A percentile compares a stretch with the other conserved stretches of the same genome.
phyloP scores from a whole-genome alignment of 768 basidiomycete species.

The Naganishia antarctica region DNA sequence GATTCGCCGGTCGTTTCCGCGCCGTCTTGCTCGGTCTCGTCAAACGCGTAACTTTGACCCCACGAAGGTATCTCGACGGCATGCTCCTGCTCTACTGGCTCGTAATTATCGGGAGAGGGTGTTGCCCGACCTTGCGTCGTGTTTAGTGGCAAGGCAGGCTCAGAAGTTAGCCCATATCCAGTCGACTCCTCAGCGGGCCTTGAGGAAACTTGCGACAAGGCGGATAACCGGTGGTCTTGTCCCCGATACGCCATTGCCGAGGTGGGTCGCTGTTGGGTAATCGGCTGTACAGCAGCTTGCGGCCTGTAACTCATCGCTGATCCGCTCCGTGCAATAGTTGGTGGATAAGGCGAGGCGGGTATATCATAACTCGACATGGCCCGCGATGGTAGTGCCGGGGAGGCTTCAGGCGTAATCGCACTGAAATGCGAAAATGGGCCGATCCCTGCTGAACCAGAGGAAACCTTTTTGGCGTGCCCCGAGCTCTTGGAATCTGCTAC shows the following conservation, averaged over 20 bases:
- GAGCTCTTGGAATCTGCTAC: conserved; percentile 33
- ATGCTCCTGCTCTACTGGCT: background rate
- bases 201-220: conserved; percentile 7
- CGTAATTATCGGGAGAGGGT: background rate
- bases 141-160: background rate
- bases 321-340: conserved; percentile 59
- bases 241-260: conserved; percentile 23
- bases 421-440: conserved; percentile 93
- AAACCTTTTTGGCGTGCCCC: conserved; percentile 38
- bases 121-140: background rate
- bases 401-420: conserved; percentile 73
- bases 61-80: conserved; percentile 23
- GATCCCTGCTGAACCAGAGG: conserved; percentile 51
- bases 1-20: conserved; percentile 26
- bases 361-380: conserved; percentile 38
- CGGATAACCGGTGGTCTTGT: conserved; percentile 3
- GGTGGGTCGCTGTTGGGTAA: conserved; percentile 53
- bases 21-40: conserved; percentile 4
- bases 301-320: conserved; percentile 64
- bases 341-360: conserved; percentile 22
- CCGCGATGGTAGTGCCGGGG: conserved; percentile 34
- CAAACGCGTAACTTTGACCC: conserved; percentile 28
- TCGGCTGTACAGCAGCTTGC: conserved; percentile 42
- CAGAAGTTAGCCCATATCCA: background rate
- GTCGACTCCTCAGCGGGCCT: background rate